Conservation (phyloP, 768 basidiomycete species). For the Roridomyces roridus region DNA sequence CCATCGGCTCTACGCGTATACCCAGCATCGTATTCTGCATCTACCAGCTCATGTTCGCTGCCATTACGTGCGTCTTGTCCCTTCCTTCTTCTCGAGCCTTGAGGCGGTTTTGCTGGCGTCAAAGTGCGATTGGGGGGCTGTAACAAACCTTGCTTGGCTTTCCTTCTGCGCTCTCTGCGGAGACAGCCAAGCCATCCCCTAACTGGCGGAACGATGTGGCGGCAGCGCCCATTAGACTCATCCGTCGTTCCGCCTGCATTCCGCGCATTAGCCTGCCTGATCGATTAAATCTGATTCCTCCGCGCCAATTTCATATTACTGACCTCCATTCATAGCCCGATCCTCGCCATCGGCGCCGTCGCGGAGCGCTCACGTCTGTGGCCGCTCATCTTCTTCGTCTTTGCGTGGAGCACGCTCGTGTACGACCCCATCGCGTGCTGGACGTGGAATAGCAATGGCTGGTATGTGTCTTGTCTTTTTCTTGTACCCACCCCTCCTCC, state of each 20-base stretch:
- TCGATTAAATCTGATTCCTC: too few species aligned
- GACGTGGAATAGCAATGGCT: conserved; percentile 89
- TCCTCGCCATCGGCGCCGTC: conserved; percentile 90
- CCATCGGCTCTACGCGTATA: conserved; percentile 72
- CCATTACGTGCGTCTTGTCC: conserved; percentile 71
- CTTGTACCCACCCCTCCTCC: neutral
- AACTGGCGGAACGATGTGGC: too few species aligned
- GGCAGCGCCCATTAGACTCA: too few species aligned
- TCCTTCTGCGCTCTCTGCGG: too few species aligned
- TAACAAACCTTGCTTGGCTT: too few species aligned
- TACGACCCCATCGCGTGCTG: conserved; percentile 96
- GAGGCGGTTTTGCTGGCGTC: too few species aligned
- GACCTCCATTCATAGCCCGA: conserved; percentile 57
- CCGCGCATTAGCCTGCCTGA: too few species aligned
- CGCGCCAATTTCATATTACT: conserved; percentile 17
- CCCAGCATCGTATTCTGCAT: conserved; percentile 81
- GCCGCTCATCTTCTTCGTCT: conserved; percentile 89
- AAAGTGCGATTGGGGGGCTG: too few species aligned
- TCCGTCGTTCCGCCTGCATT: neutral
- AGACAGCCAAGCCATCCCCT: too few species aligned
- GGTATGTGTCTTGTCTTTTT: conserved; percentile 25
- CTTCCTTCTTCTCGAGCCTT: too few species aligned
- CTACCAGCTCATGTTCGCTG: conserved; percentile 92
- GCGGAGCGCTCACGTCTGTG: conserved; percentile 89
- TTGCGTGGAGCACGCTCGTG: conserved; percentile 86